phyloP scores from a whole-genome alignment of 202 grass and related monocot species.

The Hordeum pubiflorum region DNA sequence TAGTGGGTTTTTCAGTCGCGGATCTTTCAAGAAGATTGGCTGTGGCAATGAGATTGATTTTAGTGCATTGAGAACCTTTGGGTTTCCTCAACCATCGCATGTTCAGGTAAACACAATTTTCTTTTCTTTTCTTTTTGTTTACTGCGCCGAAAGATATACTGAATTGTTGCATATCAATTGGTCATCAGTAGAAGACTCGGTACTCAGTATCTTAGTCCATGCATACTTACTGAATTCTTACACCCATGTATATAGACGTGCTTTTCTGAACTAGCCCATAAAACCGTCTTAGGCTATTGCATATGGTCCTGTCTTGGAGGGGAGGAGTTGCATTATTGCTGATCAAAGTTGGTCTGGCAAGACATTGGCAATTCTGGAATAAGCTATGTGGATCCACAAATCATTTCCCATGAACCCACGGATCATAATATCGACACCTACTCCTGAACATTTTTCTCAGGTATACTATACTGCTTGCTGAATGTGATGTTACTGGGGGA shows the following conservation, averaged over 20 bases:
- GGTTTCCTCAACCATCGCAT: conserved; percentile 69
- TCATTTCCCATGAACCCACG: conserved; percentile 53
- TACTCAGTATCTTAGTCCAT: background rate
- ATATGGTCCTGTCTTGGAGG: conserved; percentile 59
- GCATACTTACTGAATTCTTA: background rate
- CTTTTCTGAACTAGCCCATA: background rate
- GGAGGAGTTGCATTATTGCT: conserved; percentile 77
- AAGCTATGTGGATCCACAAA: conserved; percentile 47
- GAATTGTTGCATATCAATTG: background rate
- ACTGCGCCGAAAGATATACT: background rate
- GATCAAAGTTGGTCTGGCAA: conserved; percentile 96
- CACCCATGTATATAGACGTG: background rate
- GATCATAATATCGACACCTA: conserved; percentile 71
- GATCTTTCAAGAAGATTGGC: conserved; percentile 60
- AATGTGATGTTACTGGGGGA: background rate
- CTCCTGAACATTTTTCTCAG: conserved; percentile 66
- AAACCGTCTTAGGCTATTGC: conserved; percentile 65
- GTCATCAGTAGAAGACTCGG: background rate
- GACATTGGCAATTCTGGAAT: conserved; percentile 54
- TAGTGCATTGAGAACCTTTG: conserved; percentile 42
- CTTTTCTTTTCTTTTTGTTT: background rate
- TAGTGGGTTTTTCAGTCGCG: conserved; percentile 66
- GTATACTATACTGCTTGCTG: too few species aligned
- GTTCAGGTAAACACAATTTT: conserved; percentile 52
- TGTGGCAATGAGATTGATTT: conserved; percentile 56